Conservation (phyloP, 495 filamentous ascomycete genomes). For the Penicillium crystallinum region DNA sequence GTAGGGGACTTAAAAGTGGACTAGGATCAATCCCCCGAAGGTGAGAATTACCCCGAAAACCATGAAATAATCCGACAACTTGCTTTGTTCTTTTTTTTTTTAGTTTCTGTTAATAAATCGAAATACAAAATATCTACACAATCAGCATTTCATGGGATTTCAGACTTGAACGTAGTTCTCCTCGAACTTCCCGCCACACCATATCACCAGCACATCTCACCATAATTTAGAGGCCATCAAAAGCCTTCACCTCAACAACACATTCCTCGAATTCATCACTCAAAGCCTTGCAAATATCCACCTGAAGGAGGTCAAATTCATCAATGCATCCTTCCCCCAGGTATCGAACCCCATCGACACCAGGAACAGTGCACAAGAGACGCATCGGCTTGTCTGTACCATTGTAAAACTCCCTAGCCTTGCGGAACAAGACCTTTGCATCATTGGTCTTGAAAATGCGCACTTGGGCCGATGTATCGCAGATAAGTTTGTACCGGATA, state of each 20-base stretch:
- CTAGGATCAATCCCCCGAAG: not conserved
- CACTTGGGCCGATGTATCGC: not conserved
- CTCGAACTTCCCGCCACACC: not conserved
- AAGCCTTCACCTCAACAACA: slow-evolving; percentile 8
- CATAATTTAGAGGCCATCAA: not conserved
- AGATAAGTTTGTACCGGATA: slow-evolving; percentile 8
- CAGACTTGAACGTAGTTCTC: not conserved
- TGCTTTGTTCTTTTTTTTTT: not conserved
- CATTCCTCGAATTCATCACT: not conserved
- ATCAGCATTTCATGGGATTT: too few relatives aligned
- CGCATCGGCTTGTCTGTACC: not conserved
- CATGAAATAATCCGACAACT: not conserved
- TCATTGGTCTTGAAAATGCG: slow-evolving; percentile 14
- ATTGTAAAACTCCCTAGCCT: slow-evolving; percentile 18
- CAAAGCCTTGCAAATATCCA: slow-evolving; percentile 9
- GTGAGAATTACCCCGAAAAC: not conserved
- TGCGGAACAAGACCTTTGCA: slow-evolving; percentile 15
- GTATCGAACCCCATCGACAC: slow-evolving; percentile 8
- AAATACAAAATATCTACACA: too few relatives aligned
- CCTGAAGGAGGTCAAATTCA: slow-evolving; percentile 20
- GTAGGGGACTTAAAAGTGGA: too few relatives aligned
- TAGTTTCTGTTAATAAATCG: not conserved
- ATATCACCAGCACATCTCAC: not conserved
- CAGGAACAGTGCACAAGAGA: slow-evolving; percentile 19
- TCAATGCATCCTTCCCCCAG: slow-evolving; percentile 19